phyloP scores from a whole-genome alignment of 1,284 basidiomycete species.

The Neotropicomus parvogracilis region DNA sequence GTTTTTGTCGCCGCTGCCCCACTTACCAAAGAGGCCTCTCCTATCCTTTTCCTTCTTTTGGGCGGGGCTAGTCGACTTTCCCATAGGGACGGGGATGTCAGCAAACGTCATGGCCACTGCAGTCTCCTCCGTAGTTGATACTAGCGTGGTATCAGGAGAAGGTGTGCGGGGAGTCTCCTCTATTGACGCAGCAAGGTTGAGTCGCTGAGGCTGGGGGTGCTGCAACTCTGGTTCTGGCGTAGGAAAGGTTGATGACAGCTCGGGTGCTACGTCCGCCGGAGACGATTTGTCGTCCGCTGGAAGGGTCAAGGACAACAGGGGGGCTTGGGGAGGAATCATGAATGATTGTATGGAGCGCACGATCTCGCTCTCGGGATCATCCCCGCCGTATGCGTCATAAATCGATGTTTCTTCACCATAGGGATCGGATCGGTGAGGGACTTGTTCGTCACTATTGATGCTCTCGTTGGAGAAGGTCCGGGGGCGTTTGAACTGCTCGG shows the following conservation, averaged over 20 bases:
- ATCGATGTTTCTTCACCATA: slow-evolving; percentile 78
- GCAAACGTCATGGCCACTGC: slow-evolving; percentile 21
- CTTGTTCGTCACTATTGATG: slow-evolving; percentile 26
- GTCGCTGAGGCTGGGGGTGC: slow-evolving; percentile 50
- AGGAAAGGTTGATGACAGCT: slow-evolving; percentile 14
- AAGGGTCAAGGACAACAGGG: slow-evolving; percentile 30
- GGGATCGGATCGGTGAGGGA: slow-evolving; percentile 53
- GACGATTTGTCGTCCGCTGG: slow-evolving; percentile 31
- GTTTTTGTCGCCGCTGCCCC: slow-evolving; percentile 60
- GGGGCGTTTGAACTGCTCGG: slow-evolving; percentile 36
- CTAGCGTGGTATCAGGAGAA: slow-evolving; percentile 38
- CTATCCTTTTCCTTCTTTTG: slow-evolving; percentile 74
- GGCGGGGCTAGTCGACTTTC: slow-evolving; percentile 34
- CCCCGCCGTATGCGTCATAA: slow-evolving; percentile 75
- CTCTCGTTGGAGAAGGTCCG: slow-evolving; percentile 50
- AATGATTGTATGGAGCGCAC: slow-evolving; percentile 33
- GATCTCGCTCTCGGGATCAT: slow-evolving; percentile 49
- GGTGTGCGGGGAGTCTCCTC: slow-evolving; percentile 44
- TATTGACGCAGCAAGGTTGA: slow-evolving; percentile 31
- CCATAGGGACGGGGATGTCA: slow-evolving; percentile 26
- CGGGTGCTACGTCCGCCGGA: slow-evolving; percentile 34
- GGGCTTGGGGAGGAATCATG: slow-evolving; percentile 25
- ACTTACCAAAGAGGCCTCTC: slow-evolving; percentile 70
- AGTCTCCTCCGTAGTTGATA: slow-evolving; percentile 31
- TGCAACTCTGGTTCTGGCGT: slow-evolving; percentile 47